phyloP scores from a whole-genome alignment of 169 alveolate species.

The Plasmodium falciparum region DNA sequence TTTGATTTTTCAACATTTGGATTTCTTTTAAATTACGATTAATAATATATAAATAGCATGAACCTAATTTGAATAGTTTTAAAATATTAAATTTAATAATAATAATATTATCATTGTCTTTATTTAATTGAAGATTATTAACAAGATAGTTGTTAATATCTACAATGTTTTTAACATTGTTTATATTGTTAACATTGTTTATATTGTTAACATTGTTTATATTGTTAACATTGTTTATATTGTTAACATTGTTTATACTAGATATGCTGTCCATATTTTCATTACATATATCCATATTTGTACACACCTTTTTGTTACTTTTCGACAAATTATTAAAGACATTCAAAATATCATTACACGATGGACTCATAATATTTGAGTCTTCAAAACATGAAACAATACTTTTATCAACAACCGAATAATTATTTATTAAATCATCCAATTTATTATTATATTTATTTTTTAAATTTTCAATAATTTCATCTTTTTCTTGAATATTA shows the following conservation, averaged over 20 bases:
- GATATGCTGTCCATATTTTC: not conserved
- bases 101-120: constrained; percentile 22
- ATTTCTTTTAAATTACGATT: constrained; percentile 67
- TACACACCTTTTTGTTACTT: not conserved
- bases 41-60: constrained; percentile 56
- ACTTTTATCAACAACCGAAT: not conserved
- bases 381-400: not conserved
- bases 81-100: constrained; percentile 42
- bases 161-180: not conserved
- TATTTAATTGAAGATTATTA: not conserved
- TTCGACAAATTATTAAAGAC: not conserved
- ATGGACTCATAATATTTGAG: not conserved
- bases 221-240: not conserved
- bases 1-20: constrained; percentile 20
- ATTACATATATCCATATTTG: not conserved
- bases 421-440: constrained; percentile 1
- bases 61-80: constrained; percentile 41
- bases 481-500: constrained; percentile 67
- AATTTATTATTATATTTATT: constrained; percentile 12
- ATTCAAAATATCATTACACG: constrained; percentile 8
- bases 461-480: constrained; percentile 20
- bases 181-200: not conserved
- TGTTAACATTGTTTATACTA: not conserved
- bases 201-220: not conserved
- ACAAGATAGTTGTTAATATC: not conserved